These are phyloP conservation scores for Calonectria fujianensis DNA, from an alignment of 2,329 filamentous ascomycete genomes.

Conservation along the genomic window DNA sequence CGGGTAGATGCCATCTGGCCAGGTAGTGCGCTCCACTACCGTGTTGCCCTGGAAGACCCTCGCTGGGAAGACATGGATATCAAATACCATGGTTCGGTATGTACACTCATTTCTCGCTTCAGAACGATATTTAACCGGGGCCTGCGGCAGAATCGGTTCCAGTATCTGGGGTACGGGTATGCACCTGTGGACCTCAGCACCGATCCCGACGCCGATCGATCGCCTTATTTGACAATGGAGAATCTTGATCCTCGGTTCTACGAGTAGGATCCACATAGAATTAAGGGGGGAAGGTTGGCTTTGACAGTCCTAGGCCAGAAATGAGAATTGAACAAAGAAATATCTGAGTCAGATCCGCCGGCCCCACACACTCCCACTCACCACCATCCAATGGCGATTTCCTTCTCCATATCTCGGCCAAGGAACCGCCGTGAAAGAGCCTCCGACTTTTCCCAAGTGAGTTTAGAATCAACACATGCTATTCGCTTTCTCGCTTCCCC, in stretches of 20 bases:
- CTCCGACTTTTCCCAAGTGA: not conserved
- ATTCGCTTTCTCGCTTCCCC: not conserved
- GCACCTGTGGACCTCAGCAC: not conserved
- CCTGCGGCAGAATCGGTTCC: not conserved
- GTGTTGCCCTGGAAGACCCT: constrained; percentile 1
- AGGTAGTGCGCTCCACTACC: constrained; percentile 4
- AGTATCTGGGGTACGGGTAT: constrained; percentile 9
- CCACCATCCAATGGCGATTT: not conserved
- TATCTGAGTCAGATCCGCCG: not conserved
- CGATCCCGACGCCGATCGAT: constrained; percentile 7
- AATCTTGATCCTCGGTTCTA: constrained; percentile 21
- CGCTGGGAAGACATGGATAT: constrained; percentile 17
- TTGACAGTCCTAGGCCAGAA: not conserved
- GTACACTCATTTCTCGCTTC: not conserved
- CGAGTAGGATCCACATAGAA: not conserved
- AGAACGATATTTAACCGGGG: not conserved
- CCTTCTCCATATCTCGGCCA: not conserved
- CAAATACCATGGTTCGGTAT: not conserved
- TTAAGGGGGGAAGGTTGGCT: not conserved
- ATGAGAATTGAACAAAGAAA: not conserved
- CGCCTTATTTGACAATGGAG: not conserved
- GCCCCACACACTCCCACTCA: not conserved
- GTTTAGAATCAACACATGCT: not conserved
- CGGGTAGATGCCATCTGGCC: constrained; percentile 17
- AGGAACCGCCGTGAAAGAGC: not conserved